Evolutionary conservation across 805 yeast species (phyloP), one percentile per base, ranked within the genome.

Genomic region (Blastobotrys mokoenaii): DNA sequence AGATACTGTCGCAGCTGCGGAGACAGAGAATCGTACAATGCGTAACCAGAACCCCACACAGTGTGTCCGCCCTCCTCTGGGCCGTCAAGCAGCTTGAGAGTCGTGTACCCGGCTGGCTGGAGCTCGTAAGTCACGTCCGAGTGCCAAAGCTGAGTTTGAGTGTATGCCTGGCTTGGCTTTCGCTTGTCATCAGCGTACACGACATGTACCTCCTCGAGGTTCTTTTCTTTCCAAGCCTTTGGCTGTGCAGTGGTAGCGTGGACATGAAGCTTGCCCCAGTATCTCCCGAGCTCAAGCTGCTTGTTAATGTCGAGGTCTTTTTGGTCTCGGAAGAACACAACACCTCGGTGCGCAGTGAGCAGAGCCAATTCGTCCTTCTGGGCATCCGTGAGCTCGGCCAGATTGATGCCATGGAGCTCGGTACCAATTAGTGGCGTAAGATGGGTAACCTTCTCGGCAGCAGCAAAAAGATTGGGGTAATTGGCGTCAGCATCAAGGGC

Each of bases 111-210:
- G 67, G 90, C 83, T 7, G 89, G 83, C 61, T 80, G 86, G 46
- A 70, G 69, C 59, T 83, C 90, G 61, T 81, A 84, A 17, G 85
- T 73, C 20, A 81, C 84, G 60, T 84, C 93, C 2, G 84, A 73
- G 61, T 84, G 93, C 84, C 85, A 84, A 35, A 52, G 41, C 38
- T 55, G 54, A 15, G 55, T 45, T 42, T 57, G 61, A 6, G 63
- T 46, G 49, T 45, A 58, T 3, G 61, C 61, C 51, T 50, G 38
- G 20, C 53, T 49, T 7, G 62, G 62, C 11, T 43, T 34, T 9
- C 60, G 50, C 32, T 42, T 47, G 41, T 57, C 56, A 14, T 54
- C 54, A 16, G 59, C 54, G 43, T 51, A 54, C 10, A 60, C 60
- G 14, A 60, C 64, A 45, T 60, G 64, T 12, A 60, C 61, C 25